Conservation (phyloP, 495 filamentous ascomycete genomes). For the Barbatosphaeria neglecta region DNA sequence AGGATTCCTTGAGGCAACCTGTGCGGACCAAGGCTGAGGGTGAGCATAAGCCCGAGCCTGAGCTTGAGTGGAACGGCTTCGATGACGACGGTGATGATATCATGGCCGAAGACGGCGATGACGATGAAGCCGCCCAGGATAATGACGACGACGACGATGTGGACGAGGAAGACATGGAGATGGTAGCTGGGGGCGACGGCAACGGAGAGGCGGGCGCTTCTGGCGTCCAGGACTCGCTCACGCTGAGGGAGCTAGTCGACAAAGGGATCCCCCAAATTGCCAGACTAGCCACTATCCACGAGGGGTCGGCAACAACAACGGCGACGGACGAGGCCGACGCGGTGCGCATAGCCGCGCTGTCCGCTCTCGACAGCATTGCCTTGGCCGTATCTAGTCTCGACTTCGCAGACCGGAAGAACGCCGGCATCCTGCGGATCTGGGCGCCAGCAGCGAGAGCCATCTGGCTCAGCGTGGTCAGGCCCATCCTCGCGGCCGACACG, state of each 20-base stretch:
- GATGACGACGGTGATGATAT: constrained; percentile 21
- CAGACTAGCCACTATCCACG: constrained; percentile 18
- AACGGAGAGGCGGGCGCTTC: constrained; percentile 15
- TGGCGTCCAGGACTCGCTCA: constrained; percentile 30
- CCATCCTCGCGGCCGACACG: constrained; percentile 43
- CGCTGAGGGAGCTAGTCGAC: constrained; percentile 34
- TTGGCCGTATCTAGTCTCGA: constrained; percentile 45
- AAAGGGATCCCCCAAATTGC: constrained; percentile 38
- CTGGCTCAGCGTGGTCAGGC: constrained; percentile 38
- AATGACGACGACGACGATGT: constrained; percentile 20
- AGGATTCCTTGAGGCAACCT: constrained; percentile 32
- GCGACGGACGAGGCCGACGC: constrained; percentile 9
- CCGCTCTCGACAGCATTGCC: constrained; percentile 48
- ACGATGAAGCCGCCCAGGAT: constrained; percentile 19
- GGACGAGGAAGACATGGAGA: constrained; percentile 42
- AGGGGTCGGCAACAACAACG: background rate
- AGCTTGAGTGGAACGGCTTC: constrained; percentile 17
- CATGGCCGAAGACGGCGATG: constrained; percentile 19
- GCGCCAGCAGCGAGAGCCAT: constrained; percentile 34
- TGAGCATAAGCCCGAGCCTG: constrained; percentile 6
- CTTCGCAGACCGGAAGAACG: constrained; percentile 27
- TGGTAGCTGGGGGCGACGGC: constrained; percentile 38
- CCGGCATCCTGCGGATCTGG: constrained; percentile 34
- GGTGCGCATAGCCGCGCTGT: constrained; percentile 36
- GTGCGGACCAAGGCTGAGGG: constrained; percentile 20